These are phyloP conservation scores for Cornus controversa DNA, from an alignment of 148 eudicot genomes.

Conservation along the genomic window DNA sequence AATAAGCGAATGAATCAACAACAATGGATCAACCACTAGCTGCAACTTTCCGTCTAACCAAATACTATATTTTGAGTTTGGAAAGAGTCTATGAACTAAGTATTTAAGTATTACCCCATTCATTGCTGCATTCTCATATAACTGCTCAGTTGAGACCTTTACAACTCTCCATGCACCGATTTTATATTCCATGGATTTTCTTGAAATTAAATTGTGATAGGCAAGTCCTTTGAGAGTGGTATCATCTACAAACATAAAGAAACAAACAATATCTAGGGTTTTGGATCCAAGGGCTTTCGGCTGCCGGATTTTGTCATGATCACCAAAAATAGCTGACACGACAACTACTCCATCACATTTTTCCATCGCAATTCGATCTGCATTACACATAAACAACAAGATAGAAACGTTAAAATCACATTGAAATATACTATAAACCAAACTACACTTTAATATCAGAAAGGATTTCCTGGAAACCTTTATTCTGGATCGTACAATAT, in stretches of 20 bases:
- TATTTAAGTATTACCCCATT: conserved; percentile 86
- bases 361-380: conserved; percentile 67
- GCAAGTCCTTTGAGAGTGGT: conserved; percentile 50
- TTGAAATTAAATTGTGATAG: conserved; percentile 52
- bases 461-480: too few species aligned
- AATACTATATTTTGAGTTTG: conserved; percentile 66
- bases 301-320: conserved; percentile 91
- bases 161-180: conserved; percentile 87
- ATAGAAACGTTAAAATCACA: neutral
- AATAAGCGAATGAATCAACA: conserved; percentile 73
- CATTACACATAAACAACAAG: neutral
- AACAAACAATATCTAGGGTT: conserved; percentile 69
- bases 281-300: conserved; percentile 77
- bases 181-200: conserved; percentile 26
- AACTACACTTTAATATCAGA: neutral
- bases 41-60: conserved; percentile 96
- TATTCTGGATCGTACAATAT: too few species aligned
- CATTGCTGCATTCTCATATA: conserved; percentile 78
- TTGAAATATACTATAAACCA: neutral
- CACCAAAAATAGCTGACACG: conserved; percentile 81
- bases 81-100: conserved; percentile 88
- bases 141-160: conserved; percentile 33
- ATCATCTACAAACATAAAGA: conserved; percentile 90
- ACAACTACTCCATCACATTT: conserved; percentile 72
- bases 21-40: conserved; percentile 78